Evolutionary conservation across 345 rosid species (phyloP).

Genomic region (Atalantia buxifolia): DNA sequence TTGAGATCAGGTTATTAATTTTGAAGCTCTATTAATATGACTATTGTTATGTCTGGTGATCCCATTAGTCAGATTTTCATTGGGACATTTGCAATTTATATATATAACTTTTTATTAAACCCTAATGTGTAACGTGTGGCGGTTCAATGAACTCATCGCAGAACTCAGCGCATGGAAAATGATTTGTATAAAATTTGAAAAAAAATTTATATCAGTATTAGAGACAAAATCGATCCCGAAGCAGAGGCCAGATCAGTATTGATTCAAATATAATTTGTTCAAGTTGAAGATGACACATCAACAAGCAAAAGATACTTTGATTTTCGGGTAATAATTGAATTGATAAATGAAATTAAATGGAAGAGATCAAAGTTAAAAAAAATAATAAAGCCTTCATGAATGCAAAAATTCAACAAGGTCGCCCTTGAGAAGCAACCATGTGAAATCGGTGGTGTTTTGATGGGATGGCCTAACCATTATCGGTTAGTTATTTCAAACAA

Average conservation of each 20-base stretch:
- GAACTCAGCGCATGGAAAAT: background rate
- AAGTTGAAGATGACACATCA: conserved; percentile 26
- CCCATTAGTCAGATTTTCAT: conserved; percentile 15
- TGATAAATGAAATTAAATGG: background rate
- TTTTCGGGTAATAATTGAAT: background rate
- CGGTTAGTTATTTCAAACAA: background rate
- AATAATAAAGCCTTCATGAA: background rate
- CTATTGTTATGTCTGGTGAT: background rate
- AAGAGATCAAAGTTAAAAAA: background rate
- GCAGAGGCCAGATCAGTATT: background rate
- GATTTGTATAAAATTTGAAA: background rate
- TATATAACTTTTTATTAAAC: background rate
- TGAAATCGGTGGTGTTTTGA: conserved; percentile 6
- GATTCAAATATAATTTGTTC: conserved; percentile 3
- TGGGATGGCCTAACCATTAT: background rate
- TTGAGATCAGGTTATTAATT: background rate
- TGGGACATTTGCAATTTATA: background rate
- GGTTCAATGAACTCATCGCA: conserved; percentile 8
- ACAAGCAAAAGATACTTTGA: background rate
- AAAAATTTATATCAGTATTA: background rate
- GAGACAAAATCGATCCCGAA: background rate
- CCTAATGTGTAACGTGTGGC: background rate
- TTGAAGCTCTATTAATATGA: background rate
- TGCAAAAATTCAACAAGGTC: background rate
- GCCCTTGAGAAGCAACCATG: background rate